phyloP scores from a whole-genome alignment of 2,329 filamentous ascomycete genomes.

The Hypoxylon sp. region DNA sequence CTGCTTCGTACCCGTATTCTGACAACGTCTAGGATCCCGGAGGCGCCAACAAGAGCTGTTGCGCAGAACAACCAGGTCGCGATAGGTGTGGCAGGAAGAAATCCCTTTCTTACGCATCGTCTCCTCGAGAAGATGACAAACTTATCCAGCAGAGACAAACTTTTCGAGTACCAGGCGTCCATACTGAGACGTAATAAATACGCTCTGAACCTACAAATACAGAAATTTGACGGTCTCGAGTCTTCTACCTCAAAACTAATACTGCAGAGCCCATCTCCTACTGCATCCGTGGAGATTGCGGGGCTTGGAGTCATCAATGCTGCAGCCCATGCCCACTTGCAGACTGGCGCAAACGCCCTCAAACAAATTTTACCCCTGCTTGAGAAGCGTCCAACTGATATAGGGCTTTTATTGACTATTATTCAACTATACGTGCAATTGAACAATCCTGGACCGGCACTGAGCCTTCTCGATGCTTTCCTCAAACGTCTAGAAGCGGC shows the following conservation, averaged over 20 bases:
- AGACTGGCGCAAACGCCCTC: slow-evolving; percentile 76
- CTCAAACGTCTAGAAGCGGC: slow-evolving; percentile 79
- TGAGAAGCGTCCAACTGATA: slow-evolving; percentile 81
- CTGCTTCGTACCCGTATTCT: slow-evolving; percentile 15
- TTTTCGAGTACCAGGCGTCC: slow-evolving; percentile 79
- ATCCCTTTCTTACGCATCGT: slow-evolving; percentile 78
- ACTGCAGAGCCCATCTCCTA: slow-evolving; percentile 49
- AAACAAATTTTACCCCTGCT: slow-evolving; percentile 78
- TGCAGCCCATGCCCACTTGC: slow-evolving; percentile 78
- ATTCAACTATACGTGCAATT: slow-evolving; percentile 84
- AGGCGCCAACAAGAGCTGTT: slow-evolving; percentile 76
- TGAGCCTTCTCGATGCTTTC: slow-evolving; percentile 82
- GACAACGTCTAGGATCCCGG: slow-evolving; percentile 68
- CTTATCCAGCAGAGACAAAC: slow-evolving; percentile 70
- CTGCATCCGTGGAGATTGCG: slow-evolving; percentile 55
- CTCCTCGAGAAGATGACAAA: slow-evolving; percentile 69
- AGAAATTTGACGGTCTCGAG: slow-evolving; percentile 76
- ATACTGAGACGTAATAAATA: slow-evolving; percentile 75
- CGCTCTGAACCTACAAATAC: slow-evolving; percentile 74
- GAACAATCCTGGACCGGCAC: slow-evolving; percentile 80
- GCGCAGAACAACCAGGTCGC: slow-evolving; percentile 74
- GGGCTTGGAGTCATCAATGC: slow-evolving; percentile 71
- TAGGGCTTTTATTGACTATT: slow-evolving; percentile 84
- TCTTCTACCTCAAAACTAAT: slow-evolving; percentile 63
- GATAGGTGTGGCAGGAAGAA: slow-evolving; percentile 62